Conservation (phyloP, 345 rosid species). For the Odontarrhena argentea region DNA sequence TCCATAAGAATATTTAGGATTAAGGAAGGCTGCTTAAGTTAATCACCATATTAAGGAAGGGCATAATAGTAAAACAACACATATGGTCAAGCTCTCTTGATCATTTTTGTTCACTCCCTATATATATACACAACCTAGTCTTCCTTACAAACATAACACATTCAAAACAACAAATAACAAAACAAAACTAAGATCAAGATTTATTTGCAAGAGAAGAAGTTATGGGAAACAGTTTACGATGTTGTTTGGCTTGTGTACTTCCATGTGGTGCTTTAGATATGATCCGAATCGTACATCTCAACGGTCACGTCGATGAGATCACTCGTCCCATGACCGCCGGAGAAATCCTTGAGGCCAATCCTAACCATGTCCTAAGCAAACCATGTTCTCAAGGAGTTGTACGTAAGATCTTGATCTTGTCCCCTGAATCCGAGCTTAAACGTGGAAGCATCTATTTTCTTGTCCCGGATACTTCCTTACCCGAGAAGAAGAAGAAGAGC, state of each 20-base stretch:
- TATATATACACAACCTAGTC: constrained; percentile 25
- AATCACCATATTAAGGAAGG: constrained; percentile 18
- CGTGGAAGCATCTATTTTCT: constrained; percentile 89
- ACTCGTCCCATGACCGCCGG: constrained; percentile 75
- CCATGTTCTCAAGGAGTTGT: constrained; percentile 79
- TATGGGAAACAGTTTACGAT: constrained; percentile 92
- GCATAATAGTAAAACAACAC: constrained; percentile 14
- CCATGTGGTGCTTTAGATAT: constrained; percentile 96
- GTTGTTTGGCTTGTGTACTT: constrained; percentile 91
- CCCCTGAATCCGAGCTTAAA: constrained; percentile 85
- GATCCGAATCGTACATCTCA: constrained; percentile 88
- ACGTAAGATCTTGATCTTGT: constrained; percentile 71
- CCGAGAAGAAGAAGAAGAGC: constrained; percentile 53
- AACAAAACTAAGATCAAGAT: neutral
- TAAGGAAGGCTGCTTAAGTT: constrained; percentile 35
- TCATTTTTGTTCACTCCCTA: constrained; percentile 4
- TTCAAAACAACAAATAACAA: constrained; percentile 12
- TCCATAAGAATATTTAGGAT: no score
- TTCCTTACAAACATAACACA: constrained; percentile 25
- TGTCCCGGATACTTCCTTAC: constrained; percentile 64
- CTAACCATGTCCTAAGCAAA: constrained; percentile 82
- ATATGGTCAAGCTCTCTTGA: constrained; percentile 30
- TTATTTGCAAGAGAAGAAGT: neutral
- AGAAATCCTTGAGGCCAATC: constrained; percentile 76
- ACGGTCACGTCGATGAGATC: constrained; percentile 79